phyloP scores from a whole-genome alignment of 768 basidiomycete genomes.

The Russula olivacea region DNA sequence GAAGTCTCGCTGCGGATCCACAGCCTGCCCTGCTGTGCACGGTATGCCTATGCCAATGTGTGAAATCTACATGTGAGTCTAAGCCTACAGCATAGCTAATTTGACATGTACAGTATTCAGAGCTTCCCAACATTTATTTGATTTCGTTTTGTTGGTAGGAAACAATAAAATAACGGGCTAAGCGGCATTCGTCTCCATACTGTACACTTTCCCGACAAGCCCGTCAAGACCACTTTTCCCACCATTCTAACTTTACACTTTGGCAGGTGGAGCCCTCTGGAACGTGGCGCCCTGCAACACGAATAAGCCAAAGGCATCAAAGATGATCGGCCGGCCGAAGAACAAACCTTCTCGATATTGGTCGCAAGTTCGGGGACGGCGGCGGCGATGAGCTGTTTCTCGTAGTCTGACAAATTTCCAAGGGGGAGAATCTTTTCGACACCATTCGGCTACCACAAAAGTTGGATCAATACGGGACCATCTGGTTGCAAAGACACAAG shows the following conservation, averaged over 20 bases:
- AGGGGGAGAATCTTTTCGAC: slow-evolving; percentile 78
- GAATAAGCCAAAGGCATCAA: neutral
- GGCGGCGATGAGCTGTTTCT: slow-evolving; percentile 70
- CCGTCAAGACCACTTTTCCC: neutral
- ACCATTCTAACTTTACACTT: slow-evolving; percentile 6
- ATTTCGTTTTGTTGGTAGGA: neutral
- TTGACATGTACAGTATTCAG: neutral
- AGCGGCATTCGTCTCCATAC: neutral
- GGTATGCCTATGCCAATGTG: too few relatives aligned
- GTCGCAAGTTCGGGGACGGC: slow-evolving; percentile 71
- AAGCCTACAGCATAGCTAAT: neutral
- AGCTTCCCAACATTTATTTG: neutral
- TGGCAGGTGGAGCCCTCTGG: slow-evolving; percentile 18
- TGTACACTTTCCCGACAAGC: neutral
- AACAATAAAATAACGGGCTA: neutral
- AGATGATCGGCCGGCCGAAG: neutral
- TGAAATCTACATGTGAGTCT: neutral
- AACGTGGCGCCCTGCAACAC: slow-evolving; percentile 14
- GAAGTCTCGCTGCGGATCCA: too few relatives aligned
- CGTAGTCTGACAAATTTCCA: slow-evolving; percentile 64
- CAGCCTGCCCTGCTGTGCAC: too few relatives aligned
- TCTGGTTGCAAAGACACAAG: neutral
- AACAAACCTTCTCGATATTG: slow-evolving; percentile 65
- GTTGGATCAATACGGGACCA: slow-evolving; percentile 1
- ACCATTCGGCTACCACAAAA: slow-evolving; percentile 56